Conservation (phyloP, 1,139 yeast species). For the Candida glucosophila region DNA sequence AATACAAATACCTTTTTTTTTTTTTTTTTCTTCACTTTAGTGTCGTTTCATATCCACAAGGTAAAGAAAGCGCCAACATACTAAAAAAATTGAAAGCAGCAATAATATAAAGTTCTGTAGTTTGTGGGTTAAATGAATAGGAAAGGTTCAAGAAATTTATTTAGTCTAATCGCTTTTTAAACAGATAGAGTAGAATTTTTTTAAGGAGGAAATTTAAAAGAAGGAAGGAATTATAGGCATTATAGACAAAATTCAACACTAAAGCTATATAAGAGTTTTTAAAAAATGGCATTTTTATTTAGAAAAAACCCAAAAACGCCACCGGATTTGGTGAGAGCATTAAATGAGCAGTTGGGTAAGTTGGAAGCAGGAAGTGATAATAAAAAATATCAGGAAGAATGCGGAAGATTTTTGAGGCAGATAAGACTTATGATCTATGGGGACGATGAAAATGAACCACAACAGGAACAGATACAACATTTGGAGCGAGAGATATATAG, state of each 20-base stretch:
- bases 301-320: slow-evolving; percentile 91
- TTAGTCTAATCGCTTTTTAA: too few relatives aligned
- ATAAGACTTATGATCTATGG: slow-evolving; percentile 67
- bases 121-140: too few relatives aligned
- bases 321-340: slow-evolving; percentile 65
- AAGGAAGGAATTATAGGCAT: too few relatives aligned
- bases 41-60: background rate
- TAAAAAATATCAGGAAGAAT: slow-evolving; percentile 68
- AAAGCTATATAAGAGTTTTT: too few relatives aligned
- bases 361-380: slow-evolving; percentile 49
- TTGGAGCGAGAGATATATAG: slow-evolving; percentile 69
- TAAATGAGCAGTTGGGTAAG: slow-evolving; percentile 65
- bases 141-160: too few relatives aligned
- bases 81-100: too few relatives aligned
- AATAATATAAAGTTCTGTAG: too few relatives aligned
- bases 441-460: slow-evolving; percentile 59
- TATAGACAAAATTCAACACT: too few relatives aligned
- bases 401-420: slow-evolving; percentile 58
- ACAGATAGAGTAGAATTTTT: too few relatives aligned
- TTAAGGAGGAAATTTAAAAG: too few relatives aligned
- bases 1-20: slow-evolving; percentile 1
- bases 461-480: slow-evolving; percentile 66
- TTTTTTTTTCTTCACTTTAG: slow-evolving; percentile 1
- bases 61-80: too few relatives aligned
- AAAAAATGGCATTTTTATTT: slow-evolving; percentile 75